Percentiles rank a stretch among this genome's conserved stretches.
phyloP scores from a whole-genome alignment of 371 early-diverging fungal genomes.

The Sporodiniella umbellata region DNA sequence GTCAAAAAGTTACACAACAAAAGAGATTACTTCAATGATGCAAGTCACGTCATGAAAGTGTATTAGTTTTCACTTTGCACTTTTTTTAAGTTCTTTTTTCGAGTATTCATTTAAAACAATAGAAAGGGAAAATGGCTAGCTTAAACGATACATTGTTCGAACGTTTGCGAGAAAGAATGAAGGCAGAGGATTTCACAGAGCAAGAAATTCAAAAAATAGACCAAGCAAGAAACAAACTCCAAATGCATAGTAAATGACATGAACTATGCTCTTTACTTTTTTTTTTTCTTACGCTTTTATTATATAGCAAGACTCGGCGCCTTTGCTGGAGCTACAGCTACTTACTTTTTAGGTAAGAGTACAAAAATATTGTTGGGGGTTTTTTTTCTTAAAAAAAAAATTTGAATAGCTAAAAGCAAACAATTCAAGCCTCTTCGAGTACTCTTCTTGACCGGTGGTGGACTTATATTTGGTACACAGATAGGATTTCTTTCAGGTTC shows the following conservation, averaged over 20 bases:
- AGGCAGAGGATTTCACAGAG: slow-evolving; percentile 36
- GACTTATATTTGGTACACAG: slow-evolving; percentile 45
- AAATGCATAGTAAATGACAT: slow-evolving; percentile 30
- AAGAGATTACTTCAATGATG: too few relatives aligned
- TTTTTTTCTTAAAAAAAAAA: slow-evolving; percentile 1
- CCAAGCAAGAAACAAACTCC: slow-evolving; percentile 35
- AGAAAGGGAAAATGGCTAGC: slow-evolving; percentile 22
- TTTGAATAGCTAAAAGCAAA: slow-evolving; percentile 20
- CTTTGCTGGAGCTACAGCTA: slow-evolving; percentile 29
- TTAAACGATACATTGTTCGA: slow-evolving; percentile 35
- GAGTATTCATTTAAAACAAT: too few relatives aligned
- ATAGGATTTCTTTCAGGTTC: slow-evolving; percentile 46
- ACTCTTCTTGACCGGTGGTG: slow-evolving; percentile 34
- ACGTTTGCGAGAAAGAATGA: slow-evolving; percentile 37
- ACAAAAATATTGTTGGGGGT: background rate
- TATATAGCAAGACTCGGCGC: slow-evolving; percentile 37
- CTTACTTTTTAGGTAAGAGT: slow-evolving; percentile 25
- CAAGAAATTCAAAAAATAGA: slow-evolving; percentile 44
- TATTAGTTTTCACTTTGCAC: background rate
- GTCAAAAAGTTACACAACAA: slow-evolving; percentile 1
- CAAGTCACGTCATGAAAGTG: background rate
- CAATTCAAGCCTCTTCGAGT: slow-evolving; percentile 32
- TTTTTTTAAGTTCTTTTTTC: background rate
- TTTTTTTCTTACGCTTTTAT: background rate
- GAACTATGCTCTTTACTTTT: background rate